A percentile compares a stretch with the other conserved stretches of the same genome.
phyloP scores from a whole-genome alignment of 2,329 filamentous ascomycete genomes.

The Aureobasidium subglaciale region DNA sequence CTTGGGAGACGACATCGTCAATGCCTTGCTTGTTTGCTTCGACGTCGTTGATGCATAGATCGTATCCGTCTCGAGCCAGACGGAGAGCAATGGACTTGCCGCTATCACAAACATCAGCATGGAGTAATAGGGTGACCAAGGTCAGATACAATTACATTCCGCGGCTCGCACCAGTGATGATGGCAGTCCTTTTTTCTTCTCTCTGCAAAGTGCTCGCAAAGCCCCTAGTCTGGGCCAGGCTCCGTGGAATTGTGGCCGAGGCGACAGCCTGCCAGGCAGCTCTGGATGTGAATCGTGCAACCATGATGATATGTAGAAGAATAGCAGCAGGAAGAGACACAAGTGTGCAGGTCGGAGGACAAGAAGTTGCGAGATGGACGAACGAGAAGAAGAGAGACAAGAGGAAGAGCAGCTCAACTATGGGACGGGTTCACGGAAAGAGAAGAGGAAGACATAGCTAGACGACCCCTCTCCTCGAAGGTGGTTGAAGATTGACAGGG shows the following conservation, averaged over 20 bases:
- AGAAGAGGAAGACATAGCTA: neutral
- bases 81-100: constrained; percentile 57
- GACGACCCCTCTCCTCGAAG: constrained; percentile 1
- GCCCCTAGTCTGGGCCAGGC: neutral
- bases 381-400: neutral
- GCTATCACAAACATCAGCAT: constrained; percentile 29
- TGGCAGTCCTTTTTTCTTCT: constrained; percentile 22
- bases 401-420: neutral
- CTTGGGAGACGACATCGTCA: constrained; percentile 47
- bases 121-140: neutral
- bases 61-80: constrained; percentile 58
- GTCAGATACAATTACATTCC: constrained; percentile 24
- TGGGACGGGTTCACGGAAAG: neutral
- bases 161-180: constrained; percentile 31
- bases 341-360: neutral
- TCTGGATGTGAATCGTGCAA: neutral
- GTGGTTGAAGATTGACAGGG: neutral
- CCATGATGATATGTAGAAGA: neutral
- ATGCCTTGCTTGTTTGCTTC: constrained; percentile 45
- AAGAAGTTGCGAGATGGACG: too few relatives aligned
- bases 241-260: neutral
- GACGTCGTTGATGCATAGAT: constrained; percentile 60
- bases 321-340: neutral
- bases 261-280: neutral
- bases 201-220: constrained; percentile 9